Percentiles rank a stretch among this genome's conserved stretches.
Conservation (phyloP, 176 grass and related monocot species). For the Cenchrus americanus region DNA sequence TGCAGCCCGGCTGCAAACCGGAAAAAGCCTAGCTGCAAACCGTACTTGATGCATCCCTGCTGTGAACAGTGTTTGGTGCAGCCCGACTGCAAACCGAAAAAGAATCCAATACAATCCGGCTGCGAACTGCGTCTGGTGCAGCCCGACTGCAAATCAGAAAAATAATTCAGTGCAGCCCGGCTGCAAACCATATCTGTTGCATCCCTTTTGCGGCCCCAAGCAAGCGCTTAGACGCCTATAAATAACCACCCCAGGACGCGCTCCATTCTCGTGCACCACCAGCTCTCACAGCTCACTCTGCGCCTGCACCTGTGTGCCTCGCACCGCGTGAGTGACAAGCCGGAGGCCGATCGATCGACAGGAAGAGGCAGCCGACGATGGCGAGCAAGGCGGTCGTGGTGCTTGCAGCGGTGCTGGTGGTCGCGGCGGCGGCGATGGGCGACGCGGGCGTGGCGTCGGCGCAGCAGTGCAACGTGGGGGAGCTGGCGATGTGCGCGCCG, state of each 20-base stretch:
- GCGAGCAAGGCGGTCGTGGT: not conserved
- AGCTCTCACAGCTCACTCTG: not conserved
- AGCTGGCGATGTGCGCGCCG: constrained; percentile 35
- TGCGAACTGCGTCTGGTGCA: no score
- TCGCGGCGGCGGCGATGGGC: not conserved
- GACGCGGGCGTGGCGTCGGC: constrained; percentile 28
- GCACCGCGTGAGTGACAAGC: not conserved
- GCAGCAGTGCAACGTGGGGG: constrained; percentile 37
- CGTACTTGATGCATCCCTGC: no score
- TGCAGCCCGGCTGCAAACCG: no score
- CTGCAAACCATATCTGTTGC: no score
- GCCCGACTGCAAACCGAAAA: no score
- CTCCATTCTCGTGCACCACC: constrained; percentile 7
- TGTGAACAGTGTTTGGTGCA: no score
- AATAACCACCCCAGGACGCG: not conserved
- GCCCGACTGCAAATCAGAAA: no score
- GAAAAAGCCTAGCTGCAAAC: no score
- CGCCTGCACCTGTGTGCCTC: not conserved
- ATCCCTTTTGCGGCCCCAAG: no score
- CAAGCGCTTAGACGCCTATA: not conserved
- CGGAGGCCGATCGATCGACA: no score
- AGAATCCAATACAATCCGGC: no score
- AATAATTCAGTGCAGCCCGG: no score
- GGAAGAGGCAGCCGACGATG: not conserved
- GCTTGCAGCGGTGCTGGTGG: not conserved